Conservation (phyloP, 192 early-diverging fungal species). For the Phlyctochytrium bullatum region DNA sequence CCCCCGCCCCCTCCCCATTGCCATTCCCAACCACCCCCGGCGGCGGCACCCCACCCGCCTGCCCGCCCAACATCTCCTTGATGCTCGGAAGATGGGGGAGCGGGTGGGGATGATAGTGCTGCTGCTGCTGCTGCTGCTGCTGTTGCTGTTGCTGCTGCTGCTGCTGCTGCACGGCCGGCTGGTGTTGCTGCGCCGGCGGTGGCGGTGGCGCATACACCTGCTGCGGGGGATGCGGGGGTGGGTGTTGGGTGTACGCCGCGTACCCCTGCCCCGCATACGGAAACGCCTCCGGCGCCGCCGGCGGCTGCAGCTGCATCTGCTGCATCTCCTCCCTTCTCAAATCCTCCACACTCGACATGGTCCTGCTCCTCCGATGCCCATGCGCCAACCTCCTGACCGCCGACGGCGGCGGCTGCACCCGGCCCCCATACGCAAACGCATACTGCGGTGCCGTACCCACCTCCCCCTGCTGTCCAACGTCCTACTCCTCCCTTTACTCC, state of each 20-base stretch:
- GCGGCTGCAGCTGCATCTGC: background rate
- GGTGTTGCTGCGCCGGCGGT: background rate
- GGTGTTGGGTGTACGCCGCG: too few relatives aligned
- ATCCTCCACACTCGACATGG: background rate
- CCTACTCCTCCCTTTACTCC: background rate
- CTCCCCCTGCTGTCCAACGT: too few relatives aligned
- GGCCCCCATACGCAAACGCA: too few relatives aligned
- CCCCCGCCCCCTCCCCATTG: background rate
- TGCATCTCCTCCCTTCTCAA: background rate
- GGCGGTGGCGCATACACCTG: background rate
- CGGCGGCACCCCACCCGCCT: background rate
- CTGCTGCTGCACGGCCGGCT: background rate
- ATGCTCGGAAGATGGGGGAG: background rate
- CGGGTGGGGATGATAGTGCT: background rate
- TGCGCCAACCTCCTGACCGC: background rate
- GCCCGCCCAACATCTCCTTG: slow-evolving; percentile 5
- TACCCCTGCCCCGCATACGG: too few relatives aligned
- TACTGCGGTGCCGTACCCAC: background rate
- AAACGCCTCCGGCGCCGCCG: too few relatives aligned
- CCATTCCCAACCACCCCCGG: background rate
- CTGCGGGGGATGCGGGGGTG: background rate
- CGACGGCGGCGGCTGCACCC: too few relatives aligned
- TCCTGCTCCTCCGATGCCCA: background rate
- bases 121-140: background rate
- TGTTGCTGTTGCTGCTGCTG: background rate